Percentiles rank a stretch among this genome's conserved stretches.
Conservation (phyloP, 345 rosid species). For the Ceriops zippeliana region DNA sequence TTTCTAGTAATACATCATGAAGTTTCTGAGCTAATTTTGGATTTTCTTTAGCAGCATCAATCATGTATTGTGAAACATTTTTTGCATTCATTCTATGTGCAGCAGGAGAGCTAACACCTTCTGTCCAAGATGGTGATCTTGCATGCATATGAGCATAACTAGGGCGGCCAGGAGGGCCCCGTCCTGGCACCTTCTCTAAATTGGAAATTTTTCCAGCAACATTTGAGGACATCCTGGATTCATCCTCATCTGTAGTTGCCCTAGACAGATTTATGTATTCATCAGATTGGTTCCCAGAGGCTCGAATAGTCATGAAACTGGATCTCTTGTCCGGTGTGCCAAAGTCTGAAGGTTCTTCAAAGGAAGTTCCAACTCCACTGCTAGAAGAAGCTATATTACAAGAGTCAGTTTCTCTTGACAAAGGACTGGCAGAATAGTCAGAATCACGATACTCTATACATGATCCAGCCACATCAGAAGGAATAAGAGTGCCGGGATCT, state of each 20-base stretch:
- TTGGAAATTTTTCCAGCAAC: slow-evolving; percentile 29
- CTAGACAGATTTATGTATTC: slow-evolving; percentile 24
- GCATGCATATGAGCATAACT: slow-evolving; percentile 52
- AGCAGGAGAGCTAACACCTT: slow-evolving; percentile 90
- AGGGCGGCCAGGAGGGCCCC: slow-evolving; percentile 42
- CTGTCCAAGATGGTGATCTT: slow-evolving; percentile 95
- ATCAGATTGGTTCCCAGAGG: slow-evolving; percentile 40
- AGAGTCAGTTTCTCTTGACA: slow-evolving; percentile 59
- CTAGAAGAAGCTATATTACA: slow-evolving; percentile 61
- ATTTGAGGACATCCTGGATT: slow-evolving; percentile 27
- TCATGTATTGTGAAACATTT: slow-evolving; percentile 91
- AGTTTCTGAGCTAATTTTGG: slow-evolving; percentile 87
- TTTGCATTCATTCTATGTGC: slow-evolving; percentile 81
- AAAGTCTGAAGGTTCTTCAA: slow-evolving; percentile 56
- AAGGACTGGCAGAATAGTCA: slow-evolving; percentile 60
- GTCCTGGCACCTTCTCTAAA: slow-evolving; percentile 29
- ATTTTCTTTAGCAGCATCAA: slow-evolving; percentile 94
- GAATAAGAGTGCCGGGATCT: slow-evolving; percentile 94
- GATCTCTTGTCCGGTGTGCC: slow-evolving; percentile 52
- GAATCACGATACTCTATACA: slow-evolving; percentile 62
- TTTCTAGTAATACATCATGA: slow-evolving; percentile 87
- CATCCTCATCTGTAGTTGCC: slow-evolving; percentile 34
- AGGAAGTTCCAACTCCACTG: slow-evolving; percentile 58
- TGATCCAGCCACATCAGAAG: slow-evolving; percentile 73
- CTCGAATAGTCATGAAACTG: slow-evolving; percentile 32